Conservation (phyloP, 164 flowering plant genomes). For the Brasenia schreberi region DNA sequence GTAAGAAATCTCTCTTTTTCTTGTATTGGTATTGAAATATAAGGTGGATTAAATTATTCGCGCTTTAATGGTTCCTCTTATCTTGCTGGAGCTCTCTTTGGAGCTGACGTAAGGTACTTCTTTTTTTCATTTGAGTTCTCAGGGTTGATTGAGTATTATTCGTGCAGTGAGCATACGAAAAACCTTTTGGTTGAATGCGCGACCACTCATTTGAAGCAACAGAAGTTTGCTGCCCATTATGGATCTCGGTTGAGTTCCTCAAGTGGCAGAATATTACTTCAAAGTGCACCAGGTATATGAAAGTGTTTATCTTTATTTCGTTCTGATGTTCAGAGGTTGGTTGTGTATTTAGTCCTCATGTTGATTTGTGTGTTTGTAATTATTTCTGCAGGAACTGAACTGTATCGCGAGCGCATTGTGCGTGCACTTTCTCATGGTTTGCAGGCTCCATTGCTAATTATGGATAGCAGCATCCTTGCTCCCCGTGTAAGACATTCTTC, state of each 20-base stretch:
- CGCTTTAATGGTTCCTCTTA: no score
- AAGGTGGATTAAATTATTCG: no score
- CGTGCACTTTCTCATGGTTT: conserved; percentile 85
- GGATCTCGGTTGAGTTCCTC: conserved; percentile 82
- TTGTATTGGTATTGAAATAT: not conserved
- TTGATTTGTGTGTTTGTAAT: not conserved
- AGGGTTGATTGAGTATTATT: not conserved
- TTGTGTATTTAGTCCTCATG: not conserved
- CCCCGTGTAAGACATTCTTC: conserved; percentile 52
- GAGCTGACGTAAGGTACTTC: no score
- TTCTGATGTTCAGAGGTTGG: not conserved
- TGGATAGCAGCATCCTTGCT: conserved; percentile 89
- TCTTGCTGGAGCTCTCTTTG: no score
- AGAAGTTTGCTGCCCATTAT: conserved; percentile 37
- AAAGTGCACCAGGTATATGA: conserved; percentile 70
- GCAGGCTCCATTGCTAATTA: conserved; percentile 74
- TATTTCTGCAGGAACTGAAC: conserved; percentile 64
- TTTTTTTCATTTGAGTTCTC: not conserved
- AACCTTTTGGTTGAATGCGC: conserved; percentile 78
- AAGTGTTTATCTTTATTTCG: not conserved
- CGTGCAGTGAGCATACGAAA: conserved; percentile 62
- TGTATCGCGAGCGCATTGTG: conserved; percentile 84
- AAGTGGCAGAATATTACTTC: conserved; percentile 86
- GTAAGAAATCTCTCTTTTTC: conserved; percentile 26
- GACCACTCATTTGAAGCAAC: conserved; percentile 70